These are phyloP conservation scores for Macadamia tetraphylla DNA, from an alignment of 164 flowering plant species.

Conservation along the genomic window DNA sequence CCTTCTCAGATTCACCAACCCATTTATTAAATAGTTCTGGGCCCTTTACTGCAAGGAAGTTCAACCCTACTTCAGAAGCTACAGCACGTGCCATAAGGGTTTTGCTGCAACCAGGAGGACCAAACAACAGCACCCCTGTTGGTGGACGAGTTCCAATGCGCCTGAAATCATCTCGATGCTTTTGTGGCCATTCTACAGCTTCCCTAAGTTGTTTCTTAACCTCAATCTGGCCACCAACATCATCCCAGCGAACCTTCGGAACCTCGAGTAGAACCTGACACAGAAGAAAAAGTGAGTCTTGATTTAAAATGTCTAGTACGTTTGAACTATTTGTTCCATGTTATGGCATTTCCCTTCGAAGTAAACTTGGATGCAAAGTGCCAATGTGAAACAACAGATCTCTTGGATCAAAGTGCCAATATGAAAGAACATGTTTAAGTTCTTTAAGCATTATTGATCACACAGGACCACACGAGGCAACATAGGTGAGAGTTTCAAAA, in stretches of 20 bases:
- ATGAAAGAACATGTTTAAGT: too few relatives aligned
- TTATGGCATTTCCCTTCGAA: too few relatives aligned
- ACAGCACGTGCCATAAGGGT: constrained; percentile 97
- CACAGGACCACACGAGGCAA: not conserved
- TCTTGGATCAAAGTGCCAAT: too few relatives aligned
- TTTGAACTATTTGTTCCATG: not conserved
- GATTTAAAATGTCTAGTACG: not conserved
- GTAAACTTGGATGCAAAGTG: not conserved
- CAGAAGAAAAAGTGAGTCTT: not conserved
- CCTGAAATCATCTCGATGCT: constrained; percentile 71
- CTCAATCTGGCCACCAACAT: constrained; percentile 92
- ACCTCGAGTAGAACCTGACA: constrained; percentile 82
- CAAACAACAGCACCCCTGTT: constrained; percentile 78
- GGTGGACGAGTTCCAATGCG: constrained; percentile 89
- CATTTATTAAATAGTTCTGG: constrained; percentile 97
- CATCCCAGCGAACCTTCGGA: constrained; percentile 92
- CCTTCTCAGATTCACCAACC: constrained; percentile 99
- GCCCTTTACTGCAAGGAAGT: constrained; percentile 94
- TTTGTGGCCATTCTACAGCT: constrained; percentile 96
- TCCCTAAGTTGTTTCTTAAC: constrained; percentile 78
- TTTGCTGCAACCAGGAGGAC: constrained; percentile 99
- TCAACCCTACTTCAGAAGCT: constrained; percentile 88
- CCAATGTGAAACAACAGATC: not conserved
- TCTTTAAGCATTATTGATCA: not conserved
- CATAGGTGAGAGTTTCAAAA: not conserved